These are phyloP conservation scores for Pseudonitzschia pungens DNA, from an alignment of 108 stramenopile species.

Conservation along the genomic window DNA sequence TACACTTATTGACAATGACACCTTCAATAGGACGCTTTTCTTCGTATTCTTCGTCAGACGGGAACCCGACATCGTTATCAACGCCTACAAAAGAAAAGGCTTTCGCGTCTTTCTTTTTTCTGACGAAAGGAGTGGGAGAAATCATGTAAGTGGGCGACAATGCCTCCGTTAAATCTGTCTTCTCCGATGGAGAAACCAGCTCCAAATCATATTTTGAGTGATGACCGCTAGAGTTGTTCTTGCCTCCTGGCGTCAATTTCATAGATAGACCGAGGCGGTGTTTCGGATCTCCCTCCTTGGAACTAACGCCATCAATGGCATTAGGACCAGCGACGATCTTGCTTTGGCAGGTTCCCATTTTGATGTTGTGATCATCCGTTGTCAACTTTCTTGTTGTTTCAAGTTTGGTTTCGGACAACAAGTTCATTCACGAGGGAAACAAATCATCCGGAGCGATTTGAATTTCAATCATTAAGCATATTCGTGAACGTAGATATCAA, in stretches of 20 bases:
- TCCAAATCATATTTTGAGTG: constrained; percentile 14
- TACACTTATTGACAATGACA: no score
- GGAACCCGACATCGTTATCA: neutral
- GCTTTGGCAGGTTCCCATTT: constrained; percentile 12
- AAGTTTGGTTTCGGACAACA: neutral
- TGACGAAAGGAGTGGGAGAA: constrained; percentile 16
- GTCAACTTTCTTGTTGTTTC: neutral
- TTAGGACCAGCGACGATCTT: neutral
- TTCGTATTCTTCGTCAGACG: constrained; percentile 2
- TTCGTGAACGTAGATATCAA: neutral
- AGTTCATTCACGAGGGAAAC: neutral
- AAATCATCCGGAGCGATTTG: neutral
- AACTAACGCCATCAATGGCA: neutral
- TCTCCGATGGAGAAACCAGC: constrained; percentile 26
- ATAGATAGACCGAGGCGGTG: neutral
- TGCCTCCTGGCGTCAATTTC: constrained; percentile 1
- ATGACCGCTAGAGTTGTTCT: neutral
- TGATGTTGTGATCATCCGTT: neutral
- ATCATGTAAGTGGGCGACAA: constrained; percentile 15
- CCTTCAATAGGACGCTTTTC: no score
- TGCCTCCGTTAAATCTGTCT: constrained; percentile 16
- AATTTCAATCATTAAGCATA: neutral
- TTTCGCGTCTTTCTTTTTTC: neutral
- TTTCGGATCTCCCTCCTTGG: neutral
- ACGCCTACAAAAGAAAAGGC: neutral